Conservation (phyloP, 345 rosid genomes). For the Capsella bursapastoris region DNA sequence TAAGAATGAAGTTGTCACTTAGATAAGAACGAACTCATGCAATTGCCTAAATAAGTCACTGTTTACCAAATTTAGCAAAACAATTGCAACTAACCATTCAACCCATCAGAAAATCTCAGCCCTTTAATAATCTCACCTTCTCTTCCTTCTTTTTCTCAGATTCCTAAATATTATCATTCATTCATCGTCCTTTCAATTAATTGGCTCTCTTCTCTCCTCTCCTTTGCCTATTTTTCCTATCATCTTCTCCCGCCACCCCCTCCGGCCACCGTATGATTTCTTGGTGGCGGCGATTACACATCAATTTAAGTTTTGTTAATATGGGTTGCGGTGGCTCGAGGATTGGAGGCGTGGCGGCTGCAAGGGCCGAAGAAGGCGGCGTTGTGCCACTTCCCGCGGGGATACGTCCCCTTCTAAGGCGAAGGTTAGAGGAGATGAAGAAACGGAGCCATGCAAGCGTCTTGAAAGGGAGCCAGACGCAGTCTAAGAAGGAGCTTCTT, state of each 20-base stretch:
- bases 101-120: conserved; percentile 35
- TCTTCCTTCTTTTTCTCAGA: conserved; percentile 20
- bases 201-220: conserved; percentile 24
- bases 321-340: conserved; percentile 46
- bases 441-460: conserved; percentile 41
- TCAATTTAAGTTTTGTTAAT: conserved; percentile 14
- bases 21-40: conserved; percentile 38
- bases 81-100: conserved; percentile 36
- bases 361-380: conserved; percentile 23
- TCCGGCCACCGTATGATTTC: conserved; percentile 27
- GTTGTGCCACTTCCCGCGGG: conserved; percentile 38
- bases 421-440: conserved; percentile 47
- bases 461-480: conserved; percentile 42
- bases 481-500: conserved; percentile 48
- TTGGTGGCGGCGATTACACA: conserved; percentile 26
- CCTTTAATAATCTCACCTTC: conserved; percentile 30
- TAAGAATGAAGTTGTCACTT: conserved; percentile 26
- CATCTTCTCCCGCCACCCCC: conserved; percentile 21
- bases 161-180: conserved; percentile 27
- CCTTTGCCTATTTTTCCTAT: neutral
- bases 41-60: conserved; percentile 34
- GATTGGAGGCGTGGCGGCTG: conserved; percentile 26
- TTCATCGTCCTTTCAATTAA: conserved; percentile 11
- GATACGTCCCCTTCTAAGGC: conserved; percentile 45
- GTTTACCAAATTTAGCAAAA: conserved; percentile 35